Evolutionary conservation across 257 asterid genomes (phyloP), one percentile per base, ranked within the genome.

Genomic region (Capsicum pubescens): DNA sequence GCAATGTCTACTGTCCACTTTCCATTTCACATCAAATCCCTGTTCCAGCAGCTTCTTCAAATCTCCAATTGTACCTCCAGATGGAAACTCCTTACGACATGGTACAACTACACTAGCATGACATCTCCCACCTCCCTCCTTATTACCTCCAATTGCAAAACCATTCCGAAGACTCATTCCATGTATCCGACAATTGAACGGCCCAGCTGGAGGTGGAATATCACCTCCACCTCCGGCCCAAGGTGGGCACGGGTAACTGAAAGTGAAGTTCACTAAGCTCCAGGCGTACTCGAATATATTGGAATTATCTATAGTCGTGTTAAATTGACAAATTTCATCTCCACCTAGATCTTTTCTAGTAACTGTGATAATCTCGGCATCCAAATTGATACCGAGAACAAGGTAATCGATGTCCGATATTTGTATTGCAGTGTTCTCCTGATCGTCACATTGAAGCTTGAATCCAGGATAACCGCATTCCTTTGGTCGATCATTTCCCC

Each of bases 391-490:
- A 4, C 21, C 86, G 10, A 91, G 48, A 71, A 93, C 91, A 15
- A 87, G 91, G 80, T 91, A 89, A 16, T 82, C 76, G 0, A 90
- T 85, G 19, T 60, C 44, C 86, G 72, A 71, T 1, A 89, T 91
- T 17, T 78, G 84, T 7, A 90, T 86, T 0, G 56, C 61, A 8
- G 91, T 64, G 11, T 81, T 82, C 1, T 68, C 84, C 32, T 59
- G 44, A 56, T 60, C 84, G 59, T 77, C 83, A 68, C 97, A 93
- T 57, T 5, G 84, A 46, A 92, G 94, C 69, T 87, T 71, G 21
- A 91, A 88, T 66, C 89, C 90, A 17, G 95, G 91, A 87, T 85
- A 80, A 52, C 97, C 97, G 84, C 97, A 93, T 63, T 89, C 90
- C 14, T 26, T 61, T 19, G 91, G 89, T 77, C 95, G 83, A 71